Evolutionary conservation across 1,284 basidiomycete genomes (phyloP), one percentile per base, ranked within the genome.

Genomic region (Exobasidium cylindrosporum): DNA sequence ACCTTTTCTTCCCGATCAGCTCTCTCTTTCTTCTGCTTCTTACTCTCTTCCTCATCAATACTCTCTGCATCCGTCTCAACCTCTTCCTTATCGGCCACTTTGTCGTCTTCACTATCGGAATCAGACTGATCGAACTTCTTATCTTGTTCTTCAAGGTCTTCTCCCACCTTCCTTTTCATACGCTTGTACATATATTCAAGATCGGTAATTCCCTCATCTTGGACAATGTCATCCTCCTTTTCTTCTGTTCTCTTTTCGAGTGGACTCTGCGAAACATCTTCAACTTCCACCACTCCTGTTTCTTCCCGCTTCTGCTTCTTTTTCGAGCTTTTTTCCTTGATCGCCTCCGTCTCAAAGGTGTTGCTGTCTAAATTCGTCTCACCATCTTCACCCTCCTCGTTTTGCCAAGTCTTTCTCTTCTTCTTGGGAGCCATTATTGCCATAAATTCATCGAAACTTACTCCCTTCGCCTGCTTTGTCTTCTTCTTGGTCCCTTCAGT

Each of bases 121-220:
- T 74, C 76, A 11, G 72, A 73, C 61, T 78, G 76, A 56, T 77
- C 73, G 61, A 78, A 78, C 6, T 52, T 24, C 21, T 66, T 43
- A 0, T 62, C 58, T 43, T 62, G 60, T 45, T 56, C 31, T 31
- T 64, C 40, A 49, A 54, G 44, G 7, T 56, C 52, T 45, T 30
- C 54, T 31, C 71, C 73, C 23, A 81, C 58, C 28, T 58, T 70
- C 47, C 80, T 72, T 62, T 73, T 80, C 80, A 81, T 82, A 5
- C 81, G 65, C 29, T 74, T 71, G 1, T 76, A 76, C 64, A 82
- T 68, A 68, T 82, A 82, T 49, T 82, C 80, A 40, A 76, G 68
- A 54, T 82, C 81, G 21, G 75, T 73, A 7, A 78, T 60, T 3
- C 65, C 70, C 32, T 74, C 70, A 49, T 78, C 69, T 47, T 69